Evolutionary conservation across 2,329 filamentous ascomycete species (phyloP).

Genomic region (Emmonsia crescens): DNA sequence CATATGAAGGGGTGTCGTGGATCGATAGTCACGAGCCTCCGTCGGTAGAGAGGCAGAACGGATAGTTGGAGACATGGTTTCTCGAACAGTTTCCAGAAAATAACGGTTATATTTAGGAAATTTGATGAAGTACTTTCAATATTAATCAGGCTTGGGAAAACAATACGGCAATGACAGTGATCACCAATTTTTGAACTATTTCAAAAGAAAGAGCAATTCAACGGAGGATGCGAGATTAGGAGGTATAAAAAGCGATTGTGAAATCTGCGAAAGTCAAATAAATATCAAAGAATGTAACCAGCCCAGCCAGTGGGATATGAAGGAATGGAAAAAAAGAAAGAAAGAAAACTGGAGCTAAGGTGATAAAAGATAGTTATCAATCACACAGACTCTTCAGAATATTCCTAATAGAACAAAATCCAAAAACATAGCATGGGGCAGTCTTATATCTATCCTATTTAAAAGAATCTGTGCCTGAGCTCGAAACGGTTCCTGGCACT

Average conservation of each 20-base stretch:
- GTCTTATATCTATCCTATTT: neutral
- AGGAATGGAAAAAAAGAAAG: constrained; percentile 39
- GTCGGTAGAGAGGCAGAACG: constrained; percentile 4
- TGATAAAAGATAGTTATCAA: constrained; percentile 1
- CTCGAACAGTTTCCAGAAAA: neutral
- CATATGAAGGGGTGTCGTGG: constrained; percentile 42
- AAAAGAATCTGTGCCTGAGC: neutral
- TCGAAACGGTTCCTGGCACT: constrained; percentile 9
- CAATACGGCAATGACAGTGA: neutral
- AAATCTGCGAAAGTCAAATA: constrained; percentile 17
- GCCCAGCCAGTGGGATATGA: constrained; percentile 45
- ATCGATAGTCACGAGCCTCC: constrained; percentile 11
- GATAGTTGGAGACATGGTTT: constrained; percentile 11
- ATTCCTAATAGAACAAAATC: constrained; percentile 14
- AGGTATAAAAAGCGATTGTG: constrained; percentile 10
- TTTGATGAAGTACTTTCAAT: neutral
- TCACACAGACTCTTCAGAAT: neutral
- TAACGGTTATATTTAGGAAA: neutral
- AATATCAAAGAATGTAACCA: constrained; percentile 41
- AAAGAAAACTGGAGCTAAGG: constrained; percentile 10
- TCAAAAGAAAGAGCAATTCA: neutral
- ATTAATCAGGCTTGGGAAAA: neutral
- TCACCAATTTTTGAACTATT: neutral
- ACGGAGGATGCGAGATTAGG: neutral
- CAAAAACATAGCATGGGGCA: constrained; percentile 10